These are phyloP conservation scores for Penicillium sp. DNA, from an alignment of 2,329 filamentous ascomycete genomes.

Conservation along the genomic window DNA sequence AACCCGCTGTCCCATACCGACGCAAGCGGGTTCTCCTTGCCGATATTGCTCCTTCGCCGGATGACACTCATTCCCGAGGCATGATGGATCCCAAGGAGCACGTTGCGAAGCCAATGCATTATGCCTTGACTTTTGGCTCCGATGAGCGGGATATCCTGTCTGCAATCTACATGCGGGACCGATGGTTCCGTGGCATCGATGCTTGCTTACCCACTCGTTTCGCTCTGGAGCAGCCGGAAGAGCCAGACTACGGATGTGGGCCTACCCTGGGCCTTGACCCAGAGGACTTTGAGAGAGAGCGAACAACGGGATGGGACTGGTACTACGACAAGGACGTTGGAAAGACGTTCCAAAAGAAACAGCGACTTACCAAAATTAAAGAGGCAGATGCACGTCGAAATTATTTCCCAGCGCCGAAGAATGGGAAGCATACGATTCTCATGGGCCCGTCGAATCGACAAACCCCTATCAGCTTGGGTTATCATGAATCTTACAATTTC, in stretches of 20 bases:
- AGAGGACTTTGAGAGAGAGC: conserved; percentile 43
- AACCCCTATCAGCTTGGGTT: conserved; percentile 40
- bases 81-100: conserved; percentile 34
- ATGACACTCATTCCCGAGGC: conserved; percentile 37
- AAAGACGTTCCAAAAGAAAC: conserved; percentile 41
- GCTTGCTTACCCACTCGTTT: conserved; percentile 49
- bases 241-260: conserved; percentile 38
- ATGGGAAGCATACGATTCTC: conserved; percentile 43
- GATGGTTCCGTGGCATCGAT: conserved; percentile 47
- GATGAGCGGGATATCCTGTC: conserved; percentile 48
- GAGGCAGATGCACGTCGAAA: conserved; percentile 33
- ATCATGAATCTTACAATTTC: conserved; percentile 44
- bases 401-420: conserved; percentile 41
- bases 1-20: background rate
- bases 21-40: conserved; percentile 15
- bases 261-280: conserved; percentile 43
- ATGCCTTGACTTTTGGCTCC: conserved; percentile 51
- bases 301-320: conserved; percentile 51
- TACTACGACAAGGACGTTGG: conserved; percentile 45
- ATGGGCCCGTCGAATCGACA: conserved; percentile 49
- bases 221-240: conserved; percentile 29
- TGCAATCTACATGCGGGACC: conserved; percentile 46
- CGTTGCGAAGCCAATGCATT: conserved; percentile 42
- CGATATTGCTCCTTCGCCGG: conserved; percentile 7
- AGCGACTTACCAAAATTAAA: conserved; percentile 36